Percentiles rank a stretch among this genome's conserved stretches.
Conservation (phyloP, 148 eudicot genomes). For the Camellia japonica region DNA sequence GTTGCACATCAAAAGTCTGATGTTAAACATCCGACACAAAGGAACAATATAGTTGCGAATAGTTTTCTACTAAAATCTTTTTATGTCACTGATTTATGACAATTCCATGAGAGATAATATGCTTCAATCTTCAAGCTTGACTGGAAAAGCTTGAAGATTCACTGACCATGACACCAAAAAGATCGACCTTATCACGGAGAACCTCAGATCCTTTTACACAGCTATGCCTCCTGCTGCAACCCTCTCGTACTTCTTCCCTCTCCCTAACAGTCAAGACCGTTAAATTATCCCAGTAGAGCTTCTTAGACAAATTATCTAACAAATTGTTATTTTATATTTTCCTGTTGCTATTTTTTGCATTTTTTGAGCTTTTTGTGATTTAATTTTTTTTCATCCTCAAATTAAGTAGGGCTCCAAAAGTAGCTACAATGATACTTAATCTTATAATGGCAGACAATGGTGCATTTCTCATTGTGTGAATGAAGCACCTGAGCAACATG, state of each 20-base stretch:
- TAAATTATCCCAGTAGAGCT: background rate
- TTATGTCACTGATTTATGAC: background rate
- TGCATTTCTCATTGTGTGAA: conserved; percentile 73
- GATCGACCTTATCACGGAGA: too few species aligned
- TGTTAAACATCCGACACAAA: background rate
- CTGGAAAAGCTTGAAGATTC: background rate
- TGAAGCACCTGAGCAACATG: conserved; percentile 8
- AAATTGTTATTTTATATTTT: background rate
- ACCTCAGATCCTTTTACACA: background rate
- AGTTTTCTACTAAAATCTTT: background rate
- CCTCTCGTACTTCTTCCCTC: too few species aligned
- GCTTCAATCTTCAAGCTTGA: background rate
- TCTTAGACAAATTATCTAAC: background rate
- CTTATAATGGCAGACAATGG: conserved; percentile 75
- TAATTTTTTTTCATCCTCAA: too few species aligned
- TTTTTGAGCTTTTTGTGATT: background rate
- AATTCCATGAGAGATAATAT: background rate
- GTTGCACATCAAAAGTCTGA: background rate
- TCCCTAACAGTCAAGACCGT: too few species aligned
- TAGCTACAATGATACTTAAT: too few species aligned
- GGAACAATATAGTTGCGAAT: background rate
- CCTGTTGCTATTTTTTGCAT: background rate
- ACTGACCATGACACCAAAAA: too few species aligned
- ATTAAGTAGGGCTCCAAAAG: too few species aligned
- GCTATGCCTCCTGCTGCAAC: background rate